A percentile compares a stretch with the other conserved stretches of the same genome.
These are phyloP conservation scores for Mycena metata DNA, from an alignment of 768 basidiomycete species.

Conservation along the genomic window DNA sequence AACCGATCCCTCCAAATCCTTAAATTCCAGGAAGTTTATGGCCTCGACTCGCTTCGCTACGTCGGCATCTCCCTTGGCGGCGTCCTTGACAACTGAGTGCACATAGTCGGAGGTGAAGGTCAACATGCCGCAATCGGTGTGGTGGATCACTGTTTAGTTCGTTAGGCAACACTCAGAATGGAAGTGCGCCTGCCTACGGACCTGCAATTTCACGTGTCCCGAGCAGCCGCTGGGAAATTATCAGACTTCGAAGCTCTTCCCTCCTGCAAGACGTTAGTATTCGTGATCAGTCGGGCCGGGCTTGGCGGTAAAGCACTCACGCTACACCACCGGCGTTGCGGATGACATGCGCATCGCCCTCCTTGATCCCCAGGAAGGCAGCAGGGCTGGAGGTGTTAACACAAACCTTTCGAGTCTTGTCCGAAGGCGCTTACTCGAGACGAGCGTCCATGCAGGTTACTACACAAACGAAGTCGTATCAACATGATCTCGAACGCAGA, in stretches of 20 bases:
- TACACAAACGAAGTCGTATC: slow-evolving; percentile 24
- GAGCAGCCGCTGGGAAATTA: slow-evolving; percentile 80
- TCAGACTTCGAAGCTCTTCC: slow-evolving; percentile 74
- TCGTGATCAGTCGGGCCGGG: neutral
- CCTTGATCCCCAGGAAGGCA: slow-evolving; percentile 58
- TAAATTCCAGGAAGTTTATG: slow-evolving; percentile 70
- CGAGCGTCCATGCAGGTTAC: slow-evolving; percentile 72
- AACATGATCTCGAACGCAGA: neutral
- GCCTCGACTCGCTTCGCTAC: slow-evolving; percentile 43
- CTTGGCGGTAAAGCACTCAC: slow-evolving; percentile 17
- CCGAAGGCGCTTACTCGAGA: slow-evolving; percentile 52
- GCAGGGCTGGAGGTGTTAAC: slow-evolving; percentile 49
- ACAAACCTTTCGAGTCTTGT: neutral
- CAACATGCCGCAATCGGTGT: slow-evolving; percentile 74
- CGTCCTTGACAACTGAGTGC: slow-evolving; percentile 63
- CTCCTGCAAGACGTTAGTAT: slow-evolving; percentile 50
- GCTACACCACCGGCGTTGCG: slow-evolving; percentile 56
- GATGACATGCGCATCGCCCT: slow-evolving; percentile 69
- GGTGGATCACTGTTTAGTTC: too few relatives aligned
- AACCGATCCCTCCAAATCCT: slow-evolving; percentile 64
- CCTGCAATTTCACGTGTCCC: slow-evolving; percentile 76
- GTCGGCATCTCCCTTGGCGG: slow-evolving; percentile 48
- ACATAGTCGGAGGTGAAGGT: slow-evolving; percentile 67
- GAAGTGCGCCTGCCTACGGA: too few relatives aligned
- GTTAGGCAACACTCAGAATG: too few relatives aligned